phyloP scores from a whole-genome alignment of 192 early-diverging fungal species.

The Spizellomyces sp. region DNA sequence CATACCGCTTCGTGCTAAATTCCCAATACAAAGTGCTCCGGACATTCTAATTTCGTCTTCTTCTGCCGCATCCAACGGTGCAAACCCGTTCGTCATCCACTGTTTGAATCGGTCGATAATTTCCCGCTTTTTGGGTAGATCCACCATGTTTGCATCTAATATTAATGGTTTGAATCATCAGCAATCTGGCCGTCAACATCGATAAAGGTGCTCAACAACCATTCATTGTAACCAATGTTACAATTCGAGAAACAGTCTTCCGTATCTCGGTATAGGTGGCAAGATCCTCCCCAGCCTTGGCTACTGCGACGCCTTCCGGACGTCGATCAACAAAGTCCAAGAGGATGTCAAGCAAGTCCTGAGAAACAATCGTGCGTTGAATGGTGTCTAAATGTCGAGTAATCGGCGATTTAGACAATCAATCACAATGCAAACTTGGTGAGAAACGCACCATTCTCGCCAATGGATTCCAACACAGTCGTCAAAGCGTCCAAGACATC shows the following conservation, averaged over 20 bases:
- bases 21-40: constrained; percentile 56
- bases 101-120: constrained; percentile 43
- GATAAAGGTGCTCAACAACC: constrained; percentile 29
- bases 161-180: too few species aligned
- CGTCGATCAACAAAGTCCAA: constrained; percentile 55
- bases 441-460: constrained; percentile 42
- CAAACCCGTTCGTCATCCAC: constrained; percentile 46
- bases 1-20: constrained; percentile 53
- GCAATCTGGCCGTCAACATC: too few species aligned
- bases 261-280: constrained; percentile 42
- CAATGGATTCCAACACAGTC: constrained; percentile 45
- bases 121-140: constrained; percentile 35
- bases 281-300: background rate
- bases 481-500: constrained; percentile 50
- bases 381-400: constrained; percentile 30
- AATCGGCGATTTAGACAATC: background rate
- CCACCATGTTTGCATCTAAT: constrained; percentile 50
- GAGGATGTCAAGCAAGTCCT: constrained; percentile 36
- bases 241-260: constrained; percentile 45
- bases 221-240: constrained; percentile 55
- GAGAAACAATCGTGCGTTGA: constrained; percentile 42
- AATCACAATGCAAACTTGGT: background rate
- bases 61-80: constrained; percentile 17
- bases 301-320: constrained; percentile 5
- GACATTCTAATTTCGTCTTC: constrained; percentile 60